Evolutionary conservation across 257 asterid species (phyloP), one percentile per base, ranked within the genome.

Genomic region (Nicotiana obtusifolia): DNA sequence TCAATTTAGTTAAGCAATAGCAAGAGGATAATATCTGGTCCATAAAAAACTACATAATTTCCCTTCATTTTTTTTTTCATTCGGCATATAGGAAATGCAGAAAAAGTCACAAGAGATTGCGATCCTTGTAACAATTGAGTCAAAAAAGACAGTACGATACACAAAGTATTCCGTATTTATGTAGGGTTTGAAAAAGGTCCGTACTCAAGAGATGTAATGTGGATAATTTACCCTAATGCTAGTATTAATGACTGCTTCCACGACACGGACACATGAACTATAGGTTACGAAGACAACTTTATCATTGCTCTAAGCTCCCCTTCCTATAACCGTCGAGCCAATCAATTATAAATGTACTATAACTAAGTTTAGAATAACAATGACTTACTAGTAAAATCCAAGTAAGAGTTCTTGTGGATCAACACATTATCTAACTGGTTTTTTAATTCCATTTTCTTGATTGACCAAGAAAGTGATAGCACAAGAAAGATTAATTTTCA

Each of bases 251-350:
- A 1, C 0, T 8, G 11, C 0, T 37, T 41, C 11, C 10, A 41
- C 11, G 3, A 2, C 3, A 7, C 47, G 3, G 0, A 41, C 47
- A 7, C 47, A 3, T 8, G 3, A 1, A 41, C 3, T 7, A 41
- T 41, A 41, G 11, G 3, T 8, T 1, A 41, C 3, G 0, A 2
- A 1, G 10, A 41, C 2, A 41, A 41, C 10, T 41, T 41, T 41
- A 8, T 0, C 0, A 2, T 41, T 41, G 11, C 11, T 41, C 11
- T 0, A 41, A 41, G 2, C 0, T 41, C 0, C 11, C 0, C 10
- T 41, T 41, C 11, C 0, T 6, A 75, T 47, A 26, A 20, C 82
- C 80, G 82, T 82, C 76, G 3, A 24, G 64, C 85, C 85, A 78
- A 78, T 85, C 66, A 22, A 47, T 76, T 20, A 76, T 78, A 52